Percentiles rank a stretch among this genome's conserved stretches.
These are phyloP conservation scores for Mrakia blollopis DNA, from an alignment of 768 basidiomycete species.

Conservation along the genomic window DNA sequence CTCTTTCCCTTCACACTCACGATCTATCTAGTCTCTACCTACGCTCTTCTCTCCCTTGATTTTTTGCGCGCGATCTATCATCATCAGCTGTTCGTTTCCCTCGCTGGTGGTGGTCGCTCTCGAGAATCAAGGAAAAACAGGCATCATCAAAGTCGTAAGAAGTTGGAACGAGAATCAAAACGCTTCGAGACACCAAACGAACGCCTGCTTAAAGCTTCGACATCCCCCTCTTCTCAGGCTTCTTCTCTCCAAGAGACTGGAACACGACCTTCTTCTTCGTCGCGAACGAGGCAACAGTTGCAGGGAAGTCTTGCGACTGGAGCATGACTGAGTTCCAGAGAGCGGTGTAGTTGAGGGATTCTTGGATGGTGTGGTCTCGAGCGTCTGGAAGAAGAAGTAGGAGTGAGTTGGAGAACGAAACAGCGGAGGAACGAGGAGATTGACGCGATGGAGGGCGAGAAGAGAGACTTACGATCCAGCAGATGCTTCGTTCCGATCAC, in stretches of 20 bases:
- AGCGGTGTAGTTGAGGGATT: slow-evolving; percentile 57
- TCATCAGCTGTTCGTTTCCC: no score
- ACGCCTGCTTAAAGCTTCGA: background rate
- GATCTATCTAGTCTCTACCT: background rate
- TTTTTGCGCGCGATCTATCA: no score
- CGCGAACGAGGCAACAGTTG: slow-evolving; percentile 3
- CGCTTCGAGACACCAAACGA: no score
- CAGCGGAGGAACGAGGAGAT: background rate
- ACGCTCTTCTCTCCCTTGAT: no score
- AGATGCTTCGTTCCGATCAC: slow-evolving; percentile 71
- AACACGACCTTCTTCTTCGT: slow-evolving; percentile 13
- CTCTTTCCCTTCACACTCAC: background rate
- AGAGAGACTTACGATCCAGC: slow-evolving; percentile 50
- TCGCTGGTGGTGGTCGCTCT: no score
- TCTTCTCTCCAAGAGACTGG: background rate
- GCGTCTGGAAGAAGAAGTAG: slow-evolving; percentile 48
- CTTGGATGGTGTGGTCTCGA: slow-evolving; percentile 61
- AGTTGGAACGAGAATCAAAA: no score
- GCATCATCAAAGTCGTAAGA: no score
- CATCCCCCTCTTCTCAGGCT: background rate
- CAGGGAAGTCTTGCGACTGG: slow-evolving; percentile 25
- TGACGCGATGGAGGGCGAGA: no score
- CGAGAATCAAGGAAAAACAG: no score
- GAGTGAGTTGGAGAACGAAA: background rate
- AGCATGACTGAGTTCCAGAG: slow-evolving; percentile 52